These are phyloP conservation scores for Artemisia tridentata DNA, from an alignment of 129 eudicot genomes.

Conservation along the genomic window DNA sequence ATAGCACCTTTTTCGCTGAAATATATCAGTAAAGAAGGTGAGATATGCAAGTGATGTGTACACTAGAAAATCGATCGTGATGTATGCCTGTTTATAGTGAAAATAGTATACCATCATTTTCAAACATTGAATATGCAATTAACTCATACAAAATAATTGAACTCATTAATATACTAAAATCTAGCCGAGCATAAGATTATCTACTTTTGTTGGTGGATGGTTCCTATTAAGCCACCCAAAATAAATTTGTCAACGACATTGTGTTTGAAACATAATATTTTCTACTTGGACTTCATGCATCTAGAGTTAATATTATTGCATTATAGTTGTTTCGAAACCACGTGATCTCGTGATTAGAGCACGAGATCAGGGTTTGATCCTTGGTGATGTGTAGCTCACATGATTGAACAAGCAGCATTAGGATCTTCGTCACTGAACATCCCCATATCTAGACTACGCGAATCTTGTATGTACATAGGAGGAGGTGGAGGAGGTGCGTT, in stretches of 20 bases:
- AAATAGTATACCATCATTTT: not conserved
- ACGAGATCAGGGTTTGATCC: slow-evolving; percentile 3
- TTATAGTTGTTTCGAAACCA: not conserved
- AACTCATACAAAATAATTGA: not conserved
- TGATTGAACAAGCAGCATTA: slow-evolving; percentile 60
- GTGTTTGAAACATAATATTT: not conserved
- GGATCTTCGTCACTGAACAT: slow-evolving; percentile 83
- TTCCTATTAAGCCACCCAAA: slow-evolving; percentile 5
- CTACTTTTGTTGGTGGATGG: not conserved
- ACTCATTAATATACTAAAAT: not conserved
- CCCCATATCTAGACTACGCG: slow-evolving; percentile 26
- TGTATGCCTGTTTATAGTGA: too few species aligned
- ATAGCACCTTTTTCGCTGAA: too few species aligned
- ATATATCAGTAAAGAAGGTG: too few species aligned
- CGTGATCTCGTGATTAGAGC: slow-evolving; percentile 1
- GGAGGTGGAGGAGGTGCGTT: slow-evolving; percentile 44
- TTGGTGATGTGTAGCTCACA: slow-evolving; percentile 28
- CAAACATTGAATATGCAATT: slow-evolving; percentile 8
- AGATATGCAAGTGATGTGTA: too few species aligned
- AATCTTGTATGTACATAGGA: slow-evolving; percentile 20
- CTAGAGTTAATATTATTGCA: not conserved
- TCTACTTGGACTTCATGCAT: not conserved
- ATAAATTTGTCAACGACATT: not conserved
- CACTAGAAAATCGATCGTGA: too few species aligned
- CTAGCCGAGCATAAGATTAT: not conserved